Base-by-base conservation (phyloP, 192 early-diverging fungal genomes). In the Podila epicladia region DNA sequence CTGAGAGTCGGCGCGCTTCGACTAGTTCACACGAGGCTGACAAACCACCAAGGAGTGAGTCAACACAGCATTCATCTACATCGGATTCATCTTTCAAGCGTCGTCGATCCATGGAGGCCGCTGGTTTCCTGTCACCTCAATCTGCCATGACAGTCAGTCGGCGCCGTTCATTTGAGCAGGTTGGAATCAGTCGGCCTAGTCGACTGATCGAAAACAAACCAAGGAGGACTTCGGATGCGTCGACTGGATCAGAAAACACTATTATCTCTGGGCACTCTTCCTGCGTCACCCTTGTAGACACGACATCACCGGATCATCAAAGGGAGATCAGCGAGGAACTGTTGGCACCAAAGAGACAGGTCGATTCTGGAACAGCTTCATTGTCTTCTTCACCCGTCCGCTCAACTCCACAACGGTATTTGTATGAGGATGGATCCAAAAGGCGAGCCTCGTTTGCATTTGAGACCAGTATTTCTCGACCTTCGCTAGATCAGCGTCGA, bases 181-280 rank as follows among this genome's bases (percentile, higher is more conserved):
- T 72, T 17, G 15, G 35, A 24, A 5, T 63, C 24, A 17, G 53
- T 22, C 53, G 22, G 17, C n/a, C 53, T 24, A 49, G 3, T 33
- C 20, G 50, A 53, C 41, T 24, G 3, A 4, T 53, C 12, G 70
- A 69, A 11, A 17, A 28, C 17, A 73, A 80, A 38, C 3, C 50
- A 2, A 64, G 77, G 65, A 65, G 77, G 13, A 60, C 71, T 29
- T 80, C 77, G 5, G 71, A 73, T 65, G 77, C 71, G 0, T 80
- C 77, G 9, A 80, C 60, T 28, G 53, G 53, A 26, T 62, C 77
- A 9, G 71, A 73, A 9, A 80, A 71, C 13, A 32, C 68, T 15
- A 62, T 80, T 1, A 49, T 58, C 17, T 62, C 77, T 5, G 77
- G 51, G 13, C 77, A 63, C 13, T 73, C 77, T 7, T 80, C 77